Evolutionary conservation across 2,329 filamentous ascomycete species (phyloP).

Genomic region (Daldinia sp.): DNA sequence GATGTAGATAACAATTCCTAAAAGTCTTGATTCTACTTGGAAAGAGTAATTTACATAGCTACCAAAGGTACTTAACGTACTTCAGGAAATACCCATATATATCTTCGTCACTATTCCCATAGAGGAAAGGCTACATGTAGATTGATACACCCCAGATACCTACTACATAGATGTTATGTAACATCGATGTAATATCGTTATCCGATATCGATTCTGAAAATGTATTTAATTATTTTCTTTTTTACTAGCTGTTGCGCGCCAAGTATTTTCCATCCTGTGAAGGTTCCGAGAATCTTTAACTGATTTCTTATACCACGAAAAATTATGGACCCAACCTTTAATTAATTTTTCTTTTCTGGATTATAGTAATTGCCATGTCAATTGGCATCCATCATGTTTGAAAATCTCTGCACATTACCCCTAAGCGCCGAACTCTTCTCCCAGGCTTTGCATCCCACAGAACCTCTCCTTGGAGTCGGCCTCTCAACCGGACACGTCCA

Average conservation of each 20-base stretch:
- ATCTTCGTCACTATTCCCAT: too few relatives aligned
- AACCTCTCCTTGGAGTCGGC: constrained; percentile 86
- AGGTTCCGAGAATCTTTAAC: background rate
- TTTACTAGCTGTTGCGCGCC: background rate
- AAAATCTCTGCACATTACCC: constrained; percentile 90
- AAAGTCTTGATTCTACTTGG: too few relatives aligned
- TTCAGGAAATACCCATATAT: too few relatives aligned
- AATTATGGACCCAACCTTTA: background rate
- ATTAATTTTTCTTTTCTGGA: background rate
- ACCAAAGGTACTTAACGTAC: too few relatives aligned
- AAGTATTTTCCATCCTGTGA: background rate
- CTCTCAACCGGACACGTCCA: constrained; percentile 86
- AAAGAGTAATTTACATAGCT: too few relatives aligned
- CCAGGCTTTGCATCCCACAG: constrained; percentile 83
- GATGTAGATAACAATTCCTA: too few relatives aligned
- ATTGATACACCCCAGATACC: too few relatives aligned
- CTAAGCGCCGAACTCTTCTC: constrained; percentile 87
- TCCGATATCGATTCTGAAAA: background rate
- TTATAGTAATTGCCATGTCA: background rate
- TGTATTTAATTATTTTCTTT: background rate
- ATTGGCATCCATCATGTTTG: constrained; percentile 70
- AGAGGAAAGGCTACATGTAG: too few relatives aligned
- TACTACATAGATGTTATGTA: too few relatives aligned
- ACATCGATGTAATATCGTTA: background rate
- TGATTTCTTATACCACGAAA: background rate